Base-by-base conservation (phyloP, 2,329 filamentous ascomycete species). In the Monilinia fructigena region DNA sequence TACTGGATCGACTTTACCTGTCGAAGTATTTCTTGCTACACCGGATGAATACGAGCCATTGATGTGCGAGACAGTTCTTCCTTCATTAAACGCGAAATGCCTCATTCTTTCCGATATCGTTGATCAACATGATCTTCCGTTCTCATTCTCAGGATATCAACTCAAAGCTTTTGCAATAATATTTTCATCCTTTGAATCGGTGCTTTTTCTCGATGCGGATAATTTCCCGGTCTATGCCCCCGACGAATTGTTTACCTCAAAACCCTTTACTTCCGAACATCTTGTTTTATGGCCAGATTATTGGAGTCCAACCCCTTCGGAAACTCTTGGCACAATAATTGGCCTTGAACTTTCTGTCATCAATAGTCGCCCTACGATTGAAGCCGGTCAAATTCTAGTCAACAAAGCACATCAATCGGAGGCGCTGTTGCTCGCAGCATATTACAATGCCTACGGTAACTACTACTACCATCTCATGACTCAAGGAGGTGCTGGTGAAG, bases 131-230 rank as follows among this genome's bases (percentile, higher is more conserved):
- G 23, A 23, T 20, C 52, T 63, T 8, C 42, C 58, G 31, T 73
- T 83, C 5, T 78, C 78, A 2, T 72, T 75, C 6, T 69, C 76
- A 3, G 31, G 48, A 28, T 64, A 66, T 42, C 42, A 64, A 28
- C 77, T 82, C 55, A 72, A 76, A 31, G 77, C 78, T 47, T 83
- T 80, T 71, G 78, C 81, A 2, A 79, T 83, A 71, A 72, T 83
- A 4, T 81, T 83, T 69, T 82, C 80, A 16, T 80, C 80, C 0
- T 84, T 83, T 65, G 78, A 81, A 67, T 76, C 81, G 35, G 76
- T 83, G n/a, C 74, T 83, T 6, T 83, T 81, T 70, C 73, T 83
- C 14, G 82, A 83, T 67, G 80, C 79, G 4, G 81, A 83, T 63
- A 77, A 77, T 48, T 80, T 83, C 55, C 78, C 81, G 0, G 64